Conservation (phyloP, 148 eudicot species). For the Rhododendron henanense region DNA sequence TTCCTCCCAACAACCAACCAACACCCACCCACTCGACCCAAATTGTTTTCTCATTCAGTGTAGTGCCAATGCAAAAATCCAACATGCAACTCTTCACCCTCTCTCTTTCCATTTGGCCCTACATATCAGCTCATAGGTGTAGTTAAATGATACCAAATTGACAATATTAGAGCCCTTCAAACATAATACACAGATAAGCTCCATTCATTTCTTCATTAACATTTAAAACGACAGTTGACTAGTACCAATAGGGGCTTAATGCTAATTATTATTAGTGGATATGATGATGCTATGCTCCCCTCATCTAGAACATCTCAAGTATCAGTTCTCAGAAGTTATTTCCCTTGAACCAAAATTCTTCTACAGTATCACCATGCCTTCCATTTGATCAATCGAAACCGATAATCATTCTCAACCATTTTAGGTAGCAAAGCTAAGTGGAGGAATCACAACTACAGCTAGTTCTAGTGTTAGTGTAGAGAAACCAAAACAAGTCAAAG, state of each 20-base stretch:
- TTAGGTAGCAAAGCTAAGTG: constrained; percentile 4
- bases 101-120: background rate
- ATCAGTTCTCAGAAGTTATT: background rate
- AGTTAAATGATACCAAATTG: background rate
- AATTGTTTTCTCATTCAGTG: background rate
- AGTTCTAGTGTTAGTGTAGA: background rate
- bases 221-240: background rate
- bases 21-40: background rate
- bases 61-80: background rate
- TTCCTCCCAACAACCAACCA: background rate
- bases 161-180: background rate
- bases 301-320: background rate
- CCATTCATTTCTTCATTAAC: background rate
- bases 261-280: background rate
- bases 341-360: background rate
- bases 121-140: background rate
- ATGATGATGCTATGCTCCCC: background rate
- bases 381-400: background rate
- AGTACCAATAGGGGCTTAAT: background rate
- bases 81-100: background rate
- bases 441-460: background rate
- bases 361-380: background rate
- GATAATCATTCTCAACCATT: background rate
- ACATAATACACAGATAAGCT: background rate
- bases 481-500: background rate